Base-by-base conservation (phyloP, 495 filamentous ascomycete genomes). In the Trichocladium uniseriatum region DNA sequence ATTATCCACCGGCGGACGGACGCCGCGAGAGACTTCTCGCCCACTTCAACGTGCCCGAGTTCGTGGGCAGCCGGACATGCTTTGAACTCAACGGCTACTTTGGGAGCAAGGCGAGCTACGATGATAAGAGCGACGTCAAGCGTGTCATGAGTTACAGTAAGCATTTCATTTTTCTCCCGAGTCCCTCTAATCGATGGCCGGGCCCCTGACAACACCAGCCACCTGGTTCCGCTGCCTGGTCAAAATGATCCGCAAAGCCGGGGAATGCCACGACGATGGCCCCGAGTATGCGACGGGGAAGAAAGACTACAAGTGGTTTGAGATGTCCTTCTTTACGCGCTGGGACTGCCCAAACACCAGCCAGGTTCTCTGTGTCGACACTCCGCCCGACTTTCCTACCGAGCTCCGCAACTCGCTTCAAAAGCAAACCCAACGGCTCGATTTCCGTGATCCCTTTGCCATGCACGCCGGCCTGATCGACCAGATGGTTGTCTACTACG, bases 61-160 rank as follows among this genome's bases (percentile, higher is more conserved):
- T 52, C 27, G 44, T 60, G n/a, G 54, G 48, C 16, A 52, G 42
- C 22, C 32, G 52, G 14, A 57, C 57, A 11, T 60, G 57, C 36
- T 57, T 60, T 22, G 57, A 60, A 29, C 13, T 60, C 3, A 60
- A 57, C 40, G 57, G 54, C 32, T 60, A 51, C 51, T 57, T 53
- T 38, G 57, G 57, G 6, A 44, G 45, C 40, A 51, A 43, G 4
- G 28, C 48, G 22, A 38, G n/a, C 16, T 57, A 46, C 29, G 37
- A 44, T 19, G 47, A 50, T 24, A 19, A 21, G 21, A 36, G 28
- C 32, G n/a, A 7, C 5, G 16, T 16, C 7, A 42, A 45, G 11
- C 35, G 14, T 39, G 24, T 56, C 6, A 48, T 29, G 14, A 46
- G 43, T 38, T 48, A 45, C 32, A 44, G 55, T 54, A 48, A 11